Evolutionary conservation across 176 grass and related monocot genomes (phyloP).

Genomic region (Cenchrus americanus): DNA sequence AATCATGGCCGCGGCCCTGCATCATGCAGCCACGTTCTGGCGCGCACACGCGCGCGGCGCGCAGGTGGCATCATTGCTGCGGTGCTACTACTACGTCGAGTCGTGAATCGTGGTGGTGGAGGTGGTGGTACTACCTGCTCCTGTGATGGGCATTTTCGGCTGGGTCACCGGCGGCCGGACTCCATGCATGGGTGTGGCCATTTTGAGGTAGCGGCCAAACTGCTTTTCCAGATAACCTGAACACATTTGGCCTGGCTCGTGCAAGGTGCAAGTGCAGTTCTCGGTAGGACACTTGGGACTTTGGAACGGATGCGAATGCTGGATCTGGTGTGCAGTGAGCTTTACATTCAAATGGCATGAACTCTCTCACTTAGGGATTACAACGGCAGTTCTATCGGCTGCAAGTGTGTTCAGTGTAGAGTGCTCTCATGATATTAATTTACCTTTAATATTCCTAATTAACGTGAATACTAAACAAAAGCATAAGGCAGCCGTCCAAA

Average conservation of each 20-base stretch:
- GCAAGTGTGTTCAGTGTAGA: no score
- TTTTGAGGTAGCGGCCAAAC: neutral
- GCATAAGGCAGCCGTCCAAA: neutral
- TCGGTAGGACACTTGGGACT: neutral
- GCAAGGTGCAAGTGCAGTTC: neutral
- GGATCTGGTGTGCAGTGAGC: neutral
- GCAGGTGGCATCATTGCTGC: conserved; percentile 12
- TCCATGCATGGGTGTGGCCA: neutral
- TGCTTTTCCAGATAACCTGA: neutral
- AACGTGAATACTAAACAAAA: no score
- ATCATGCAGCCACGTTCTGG: conserved; percentile 45
- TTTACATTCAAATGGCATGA: no score
- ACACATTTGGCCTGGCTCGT: neutral
- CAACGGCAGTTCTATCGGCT: no score
- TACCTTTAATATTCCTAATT: no score
- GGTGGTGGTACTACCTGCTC: no score
- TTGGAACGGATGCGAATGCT: neutral
- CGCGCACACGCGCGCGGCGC: conserved; percentile 25
- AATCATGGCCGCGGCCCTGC: conserved; percentile 1
- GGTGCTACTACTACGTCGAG: neutral
- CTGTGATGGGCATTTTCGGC: neutral
- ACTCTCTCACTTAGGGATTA: no score
- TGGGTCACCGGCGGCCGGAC: neutral
- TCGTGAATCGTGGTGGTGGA: no score
- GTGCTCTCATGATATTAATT: no score